These are phyloP conservation scores for Debaryomyces subglobosus DNA, from an alignment of 1,139 yeast species.

Conservation along the genomic window DNA sequence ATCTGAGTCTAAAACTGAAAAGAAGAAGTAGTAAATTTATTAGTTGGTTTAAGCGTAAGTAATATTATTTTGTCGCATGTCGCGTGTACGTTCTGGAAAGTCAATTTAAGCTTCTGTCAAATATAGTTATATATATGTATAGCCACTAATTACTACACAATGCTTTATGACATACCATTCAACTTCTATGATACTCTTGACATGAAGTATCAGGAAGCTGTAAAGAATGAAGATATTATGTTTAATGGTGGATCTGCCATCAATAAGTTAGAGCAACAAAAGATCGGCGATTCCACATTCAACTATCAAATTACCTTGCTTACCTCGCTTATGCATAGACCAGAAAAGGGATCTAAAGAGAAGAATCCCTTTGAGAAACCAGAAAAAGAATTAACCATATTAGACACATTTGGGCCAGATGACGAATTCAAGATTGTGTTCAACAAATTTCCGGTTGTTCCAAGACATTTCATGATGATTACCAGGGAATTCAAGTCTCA, in stretches of 20 bases:
- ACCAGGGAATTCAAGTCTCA: conserved; percentile 77
- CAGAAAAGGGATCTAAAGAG: conserved; percentile 46
- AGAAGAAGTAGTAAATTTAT: conserved; percentile 19
- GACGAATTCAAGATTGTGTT: conserved; percentile 66
- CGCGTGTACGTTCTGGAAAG: neutral
- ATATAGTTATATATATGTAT: conserved; percentile 1
- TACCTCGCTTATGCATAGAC: conserved; percentile 56
- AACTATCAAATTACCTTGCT: conserved; percentile 37
- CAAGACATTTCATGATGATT: conserved; percentile 75
- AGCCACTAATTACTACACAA: conserved; percentile 10
- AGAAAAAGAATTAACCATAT: conserved; percentile 72
- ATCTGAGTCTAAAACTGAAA: conserved; percentile 7
- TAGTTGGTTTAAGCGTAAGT: conserved; percentile 22
- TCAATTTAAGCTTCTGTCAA: neutral
- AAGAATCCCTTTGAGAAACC: conserved; percentile 80
- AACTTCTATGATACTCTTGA: conserved; percentile 27
- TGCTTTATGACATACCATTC: conserved; percentile 28
- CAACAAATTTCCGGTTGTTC: conserved; percentile 84
- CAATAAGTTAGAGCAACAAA: conserved; percentile 22
- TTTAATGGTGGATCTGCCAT: conserved; percentile 37
- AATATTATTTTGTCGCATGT: conserved; percentile 4
- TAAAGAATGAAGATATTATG: conserved; percentile 24
- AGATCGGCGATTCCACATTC: conserved; percentile 23
- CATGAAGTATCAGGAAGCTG: conserved; percentile 33
- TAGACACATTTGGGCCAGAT: conserved; percentile 49